A percentile compares a stretch with the other conserved stretches of the same genome.
These are phyloP conservation scores for Pseudogymnoascus sp. DNA, from an alignment of 2,329 filamentous ascomycete genomes.

Conservation along the genomic window DNA sequence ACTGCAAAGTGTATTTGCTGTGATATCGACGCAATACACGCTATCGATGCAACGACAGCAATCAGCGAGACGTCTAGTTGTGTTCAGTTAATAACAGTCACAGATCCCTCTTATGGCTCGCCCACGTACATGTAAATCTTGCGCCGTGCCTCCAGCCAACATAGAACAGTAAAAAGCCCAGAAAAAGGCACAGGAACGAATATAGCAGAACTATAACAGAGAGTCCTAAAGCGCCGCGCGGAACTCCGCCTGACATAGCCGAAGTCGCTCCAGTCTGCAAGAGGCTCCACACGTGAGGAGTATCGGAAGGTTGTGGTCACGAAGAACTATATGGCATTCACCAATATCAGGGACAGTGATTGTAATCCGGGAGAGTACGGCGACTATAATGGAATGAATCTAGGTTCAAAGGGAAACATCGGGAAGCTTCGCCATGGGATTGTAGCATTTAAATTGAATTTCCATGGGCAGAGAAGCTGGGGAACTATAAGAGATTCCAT, in stretches of 20 bases:
- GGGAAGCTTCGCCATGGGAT: not conserved
- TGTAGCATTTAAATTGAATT: conserved; percentile 1
- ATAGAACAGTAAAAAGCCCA: conserved; percentile 3
- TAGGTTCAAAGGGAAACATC: not conserved
- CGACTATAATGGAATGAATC: not conserved
- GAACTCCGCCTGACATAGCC: conserved; percentile 8
- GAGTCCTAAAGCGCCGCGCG: not conserved
- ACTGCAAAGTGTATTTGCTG: conserved; percentile 10
- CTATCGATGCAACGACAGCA: not conserved
- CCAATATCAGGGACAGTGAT: not conserved
- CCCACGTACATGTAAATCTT: conserved; percentile 6
- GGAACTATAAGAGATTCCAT: not conserved
- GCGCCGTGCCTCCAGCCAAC: conserved; percentile 9
- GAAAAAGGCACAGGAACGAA: conserved; percentile 5
- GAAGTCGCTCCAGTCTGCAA: not conserved
- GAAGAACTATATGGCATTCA: not conserved
- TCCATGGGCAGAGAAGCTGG: not conserved
- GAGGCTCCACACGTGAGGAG: not conserved
- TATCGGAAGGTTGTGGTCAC: not conserved
- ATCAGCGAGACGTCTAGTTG: conserved; percentile 6
- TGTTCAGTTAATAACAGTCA: not conserved
- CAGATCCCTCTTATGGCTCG: too few relatives aligned
- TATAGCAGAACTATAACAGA: conserved; percentile 9
- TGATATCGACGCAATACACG: not conserved
- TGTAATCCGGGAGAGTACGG: not conserved